Conservation (phyloP, 164 flowering plant species). For the Santalum album region DNA sequence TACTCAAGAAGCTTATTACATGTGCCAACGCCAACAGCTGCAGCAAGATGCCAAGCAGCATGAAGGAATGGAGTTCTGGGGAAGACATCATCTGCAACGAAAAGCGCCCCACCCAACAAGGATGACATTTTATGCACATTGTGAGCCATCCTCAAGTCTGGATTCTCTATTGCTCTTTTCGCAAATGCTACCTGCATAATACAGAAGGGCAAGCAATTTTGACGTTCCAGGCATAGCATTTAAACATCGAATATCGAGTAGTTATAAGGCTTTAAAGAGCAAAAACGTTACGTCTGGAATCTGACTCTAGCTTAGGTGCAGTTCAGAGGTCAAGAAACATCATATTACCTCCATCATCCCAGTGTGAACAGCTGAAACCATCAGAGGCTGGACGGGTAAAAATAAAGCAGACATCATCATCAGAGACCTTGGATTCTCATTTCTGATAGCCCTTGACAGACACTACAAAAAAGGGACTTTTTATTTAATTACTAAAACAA, state of each 20-base stretch:
- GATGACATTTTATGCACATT: conserved; percentile 80
- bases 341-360: conserved; percentile 92
- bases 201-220: too few relatives aligned
- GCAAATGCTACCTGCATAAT: conserved; percentile 90
- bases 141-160: conserved; percentile 67
- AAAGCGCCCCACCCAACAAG: conserved; percentile 68
- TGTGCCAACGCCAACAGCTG: conserved; percentile 82
- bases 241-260: too few relatives aligned
- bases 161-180: conserved; percentile 64
- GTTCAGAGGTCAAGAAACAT: not conserved
- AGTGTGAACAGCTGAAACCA: conserved; percentile 93
- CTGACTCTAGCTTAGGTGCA: not conserved
- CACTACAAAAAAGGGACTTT: conserved; percentile 44
- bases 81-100: conserved; percentile 80
- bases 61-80: conserved; percentile 79
- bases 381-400: conserved; percentile 80
- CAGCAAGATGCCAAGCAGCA: conserved; percentile 99
- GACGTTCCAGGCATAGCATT: too few relatives aligned
- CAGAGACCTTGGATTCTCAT: conserved; percentile 71
- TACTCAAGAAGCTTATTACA: conserved; percentile 92
- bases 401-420: conserved; percentile 79
- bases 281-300: too few relatives aligned
- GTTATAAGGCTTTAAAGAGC: too few relatives aligned
- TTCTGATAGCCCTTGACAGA: conserved; percentile 74
- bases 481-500: too few relatives aligned